A percentile compares a stretch with the other conserved stretches of the same genome.
These are phyloP conservation scores for Physcia stellaris DNA, from an alignment of 495 filamentous ascomycete genomes.

Conservation along the genomic window DNA sequence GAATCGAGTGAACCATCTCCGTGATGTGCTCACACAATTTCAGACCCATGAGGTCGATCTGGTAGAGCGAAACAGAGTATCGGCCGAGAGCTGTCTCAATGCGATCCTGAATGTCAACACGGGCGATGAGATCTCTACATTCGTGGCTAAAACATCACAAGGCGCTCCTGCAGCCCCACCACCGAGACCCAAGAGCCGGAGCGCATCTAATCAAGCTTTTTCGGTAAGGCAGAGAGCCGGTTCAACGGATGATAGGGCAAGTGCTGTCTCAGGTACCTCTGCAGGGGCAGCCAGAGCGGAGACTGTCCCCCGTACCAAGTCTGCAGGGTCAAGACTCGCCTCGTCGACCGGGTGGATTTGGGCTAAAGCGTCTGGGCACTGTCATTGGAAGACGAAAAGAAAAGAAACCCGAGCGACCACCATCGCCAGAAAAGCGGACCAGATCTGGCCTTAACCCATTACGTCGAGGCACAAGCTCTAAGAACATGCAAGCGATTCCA, in stretches of 20 bases:
- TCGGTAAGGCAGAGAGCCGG: conserved; percentile 25
- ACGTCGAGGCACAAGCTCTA: conserved; percentile 14
- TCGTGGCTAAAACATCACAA: conserved; percentile 40
- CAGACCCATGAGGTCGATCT: conserved; percentile 88
- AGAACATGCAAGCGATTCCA: conserved; percentile 19
- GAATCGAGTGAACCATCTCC: conserved; percentile 74
- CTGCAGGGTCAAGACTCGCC: not conserved
- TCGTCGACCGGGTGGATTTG: conserved; percentile 5
- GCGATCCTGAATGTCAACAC: conserved; percentile 79
- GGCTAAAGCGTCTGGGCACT: conserved; percentile 62
- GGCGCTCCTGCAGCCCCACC: conserved; percentile 7
- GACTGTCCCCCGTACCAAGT: not conserved
- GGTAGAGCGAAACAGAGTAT: conserved; percentile 60
- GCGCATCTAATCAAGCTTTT: conserved; percentile 19
- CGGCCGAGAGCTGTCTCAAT: conserved; percentile 72
- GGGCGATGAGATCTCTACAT: conserved; percentile 78
- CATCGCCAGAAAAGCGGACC: conserved; percentile 33
- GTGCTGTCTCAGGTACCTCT: conserved; percentile 36
- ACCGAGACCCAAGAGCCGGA: conserved; percentile 28
- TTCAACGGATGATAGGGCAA: conserved; percentile 40
- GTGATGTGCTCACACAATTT: conserved; percentile 83
- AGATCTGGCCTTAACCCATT: conserved; percentile 15
- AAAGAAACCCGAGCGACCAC: conserved; percentile 21
- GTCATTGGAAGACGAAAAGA: conserved; percentile 51
- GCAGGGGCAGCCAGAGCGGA: conserved; percentile 1